These are phyloP conservation scores for Zancudomyces culisetae DNA, from an alignment of 371 early-diverging fungal species.

Conservation along the genomic window DNA sequence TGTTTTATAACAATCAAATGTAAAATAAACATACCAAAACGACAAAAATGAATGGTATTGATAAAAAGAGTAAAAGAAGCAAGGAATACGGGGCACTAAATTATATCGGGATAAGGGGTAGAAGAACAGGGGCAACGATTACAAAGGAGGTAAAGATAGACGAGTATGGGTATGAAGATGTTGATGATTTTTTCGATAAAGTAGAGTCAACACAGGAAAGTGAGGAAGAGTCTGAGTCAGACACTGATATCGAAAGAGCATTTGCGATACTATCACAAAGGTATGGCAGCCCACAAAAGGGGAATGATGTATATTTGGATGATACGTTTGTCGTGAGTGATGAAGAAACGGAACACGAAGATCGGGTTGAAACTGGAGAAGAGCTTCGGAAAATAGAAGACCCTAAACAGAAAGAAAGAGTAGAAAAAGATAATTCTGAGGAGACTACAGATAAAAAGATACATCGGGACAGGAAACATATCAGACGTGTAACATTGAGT, in stretches of 20 bases:
- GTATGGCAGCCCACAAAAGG: background rate
- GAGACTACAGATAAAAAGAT: too few relatives aligned
- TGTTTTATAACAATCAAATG: too few relatives aligned
- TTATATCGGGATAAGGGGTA: slow-evolving; percentile 4
- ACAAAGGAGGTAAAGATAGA: slow-evolving; percentile 13
- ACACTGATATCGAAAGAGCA: background rate
- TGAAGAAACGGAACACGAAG: background rate
- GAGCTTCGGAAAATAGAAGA: background rate
- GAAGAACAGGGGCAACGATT: slow-evolving; percentile 17
- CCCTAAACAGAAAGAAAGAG: background rate
- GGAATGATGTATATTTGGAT: slow-evolving; percentile 3
- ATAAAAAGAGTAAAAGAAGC: background rate
- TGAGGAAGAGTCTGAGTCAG: background rate
- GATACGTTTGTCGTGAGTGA: background rate
- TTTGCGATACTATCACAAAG: background rate
- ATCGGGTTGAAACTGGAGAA: background rate
- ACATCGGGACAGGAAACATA: too few relatives aligned
- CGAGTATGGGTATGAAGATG: slow-evolving; percentile 18
- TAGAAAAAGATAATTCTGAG: too few relatives aligned
- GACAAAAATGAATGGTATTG: background rate
- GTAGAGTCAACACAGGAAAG: slow-evolving; percentile 6
- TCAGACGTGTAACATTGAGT: too few relatives aligned
- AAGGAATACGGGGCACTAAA: too few relatives aligned
- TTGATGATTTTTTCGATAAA: slow-evolving; percentile 19
- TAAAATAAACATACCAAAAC: background rate